Percentiles rank a stretch among this genome's conserved stretches.
phyloP scores from a whole-genome alignment of 176 grass and related monocot species.

The Carex scoparia region DNA sequence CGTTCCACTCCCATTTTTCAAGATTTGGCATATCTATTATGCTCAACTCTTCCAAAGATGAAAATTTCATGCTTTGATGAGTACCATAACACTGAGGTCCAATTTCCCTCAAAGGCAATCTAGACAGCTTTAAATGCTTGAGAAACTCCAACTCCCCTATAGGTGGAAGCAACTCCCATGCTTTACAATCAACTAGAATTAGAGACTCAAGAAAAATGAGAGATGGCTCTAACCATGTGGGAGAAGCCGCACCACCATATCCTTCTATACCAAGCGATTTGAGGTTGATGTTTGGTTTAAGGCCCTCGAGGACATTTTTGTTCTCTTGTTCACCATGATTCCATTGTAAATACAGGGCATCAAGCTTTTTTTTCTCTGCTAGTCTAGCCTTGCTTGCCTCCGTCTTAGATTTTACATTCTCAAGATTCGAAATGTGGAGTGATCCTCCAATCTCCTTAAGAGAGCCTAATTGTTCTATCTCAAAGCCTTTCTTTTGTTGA shows the following conservation, averaged over 20 bases:
- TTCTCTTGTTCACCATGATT: not conserved
- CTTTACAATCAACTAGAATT: conserved; percentile 22
- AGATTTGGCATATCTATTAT: not conserved
- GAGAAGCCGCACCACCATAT: conserved; percentile 12
- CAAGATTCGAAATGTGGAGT: not conserved
- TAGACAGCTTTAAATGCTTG: too few species aligned
- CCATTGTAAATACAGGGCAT: conserved; percentile 29
- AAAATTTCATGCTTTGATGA: too few species aligned
- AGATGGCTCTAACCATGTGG: conserved; percentile 31
- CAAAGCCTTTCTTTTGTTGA: not conserved
- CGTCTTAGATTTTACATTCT: not conserved
- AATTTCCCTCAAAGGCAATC: too few species aligned
- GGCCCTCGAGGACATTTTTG: conserved; percentile 30
- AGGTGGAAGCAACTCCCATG: too few species aligned
- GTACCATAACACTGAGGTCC: too few species aligned
- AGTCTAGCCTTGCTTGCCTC: conserved; percentile 15
- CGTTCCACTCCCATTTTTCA: conserved; percentile 9
- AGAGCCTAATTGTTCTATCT: conserved; percentile 4
- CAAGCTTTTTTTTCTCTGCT: conserved; percentile 19
- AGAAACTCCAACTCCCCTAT: too few species aligned
- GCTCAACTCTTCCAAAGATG: not conserved
- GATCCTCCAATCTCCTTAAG: conserved; percentile 24
- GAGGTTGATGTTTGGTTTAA: conserved; percentile 23
- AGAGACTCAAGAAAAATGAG: conserved; percentile 13
- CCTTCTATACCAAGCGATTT: conserved; percentile 24